Evolutionary conservation across 768 basidiomycete genomes (phyloP), one percentile per base, ranked within the genome.

Genomic region (Phaeotremella fagi): DNA sequence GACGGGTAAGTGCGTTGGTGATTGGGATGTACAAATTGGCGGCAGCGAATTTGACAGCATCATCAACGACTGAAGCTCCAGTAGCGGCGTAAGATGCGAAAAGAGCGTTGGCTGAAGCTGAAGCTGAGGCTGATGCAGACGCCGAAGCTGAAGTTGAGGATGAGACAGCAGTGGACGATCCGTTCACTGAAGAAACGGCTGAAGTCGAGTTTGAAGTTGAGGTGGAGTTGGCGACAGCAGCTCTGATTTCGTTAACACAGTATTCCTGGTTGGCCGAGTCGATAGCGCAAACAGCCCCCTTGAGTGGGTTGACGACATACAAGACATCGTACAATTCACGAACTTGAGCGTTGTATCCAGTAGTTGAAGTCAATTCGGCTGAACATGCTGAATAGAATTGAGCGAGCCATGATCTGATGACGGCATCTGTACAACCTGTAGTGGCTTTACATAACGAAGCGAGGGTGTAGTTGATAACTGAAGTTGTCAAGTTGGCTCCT

Each of bases 281-380:
- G 79, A 88, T 87, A 42, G 85, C 61, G 77, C 92, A 97, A 26
- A 88, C 69, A 24, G 90, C 84, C 4, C 71, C 60, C 56, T 76
- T 77, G 69, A 94, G 70, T 6, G 91, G 90, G 11, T 70, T 57
- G 41, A 92, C 59, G 54, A 79, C 59, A 77, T 89, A 99, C 25
- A 97, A 76, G 26, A 83, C 77, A 70, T 97, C 92, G 76, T 98
- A 99, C 1, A 81, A 75, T 24, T 74, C 63, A 71, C 82, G 71
- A 42, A 95, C 86, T 23, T 78, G 70, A 42, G 52, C 50, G 57
- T 72, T 70, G 70, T 72, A 71, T 3, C 52, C 53, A 23, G 67
- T 62, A 16, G 61, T 44, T 24, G 66, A 70, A 2, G 82, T 82
- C 61, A 99, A 77, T 77, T 98, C 94, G 18, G 67, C 52, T 0